Evolutionary conservation across 495 filamentous ascomycete genomes (phyloP), one percentile per base, ranked within the genome.

Genomic region (Neurospora sp.): DNA sequence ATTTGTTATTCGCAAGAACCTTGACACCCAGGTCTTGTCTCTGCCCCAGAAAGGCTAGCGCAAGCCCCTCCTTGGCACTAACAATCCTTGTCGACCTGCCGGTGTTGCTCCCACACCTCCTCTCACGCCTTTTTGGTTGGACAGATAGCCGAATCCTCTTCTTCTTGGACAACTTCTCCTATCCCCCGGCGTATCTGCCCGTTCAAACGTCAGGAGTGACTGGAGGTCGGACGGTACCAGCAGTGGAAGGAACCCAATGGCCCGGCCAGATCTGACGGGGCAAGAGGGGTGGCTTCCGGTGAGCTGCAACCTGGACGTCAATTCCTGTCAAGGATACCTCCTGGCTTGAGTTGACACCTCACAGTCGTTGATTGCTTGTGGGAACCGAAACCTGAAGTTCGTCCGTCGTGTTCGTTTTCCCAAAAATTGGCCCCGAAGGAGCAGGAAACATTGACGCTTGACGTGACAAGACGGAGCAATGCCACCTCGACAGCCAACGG

Each of bases 21-120:
- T 45, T 59, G 72, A 31, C 70, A 39, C 13, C 17, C 40, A 43
- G 24, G 40, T 62, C 37, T 62, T 71, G 74, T 71, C 73, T 36
- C 69, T 72, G 11, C 70, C 73, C 73, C 70, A 62, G 39, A 71
- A 21, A 62, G 40, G 54, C 70, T 73, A 75, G 74, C 43, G 70
- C 40, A 28, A 45, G 24, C 59, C 31, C 59, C 48, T 70, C 59
- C 70, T 72, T 72, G 75, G 38, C 74, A 73, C 74, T 77, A 74
- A 45, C 3, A 24, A 78, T 76, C 77, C 77, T 75, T 77, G 77
- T 77, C 73, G 19, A 8, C 71, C 34, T 71, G 69, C 54, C 75
- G 75, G 21, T 31, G 54, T 69, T 62, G 75, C 75, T 78, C 71
- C 73, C 75, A 78, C 77, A 78, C 77, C 73, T 38, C 69, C 42